phyloP scores from a whole-genome alignment of 805 yeast genomes.

The Ogataea populi-albae region DNA sequence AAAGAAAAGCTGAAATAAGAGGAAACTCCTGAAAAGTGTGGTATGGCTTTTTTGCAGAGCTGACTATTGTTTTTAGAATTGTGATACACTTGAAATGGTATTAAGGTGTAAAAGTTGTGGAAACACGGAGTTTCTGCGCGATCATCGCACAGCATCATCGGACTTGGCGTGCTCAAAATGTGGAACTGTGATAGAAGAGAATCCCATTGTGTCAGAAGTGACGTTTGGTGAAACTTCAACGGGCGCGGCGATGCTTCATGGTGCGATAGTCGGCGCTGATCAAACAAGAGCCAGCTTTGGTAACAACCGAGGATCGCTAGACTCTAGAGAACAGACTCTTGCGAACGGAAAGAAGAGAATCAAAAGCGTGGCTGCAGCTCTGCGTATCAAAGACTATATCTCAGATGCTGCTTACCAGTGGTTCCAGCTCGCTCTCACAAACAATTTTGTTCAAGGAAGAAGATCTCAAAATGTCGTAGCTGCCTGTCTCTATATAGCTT shows the following conservation, averaged over 20 bases:
- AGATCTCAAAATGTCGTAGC: slow-evolving; percentile 93
- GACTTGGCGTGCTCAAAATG: slow-evolving; percentile 79
- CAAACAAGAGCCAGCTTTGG: slow-evolving; percentile 74
- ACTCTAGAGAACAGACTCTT: slow-evolving; percentile 85
- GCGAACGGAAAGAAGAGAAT: slow-evolving; percentile 80
- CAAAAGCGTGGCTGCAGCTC: slow-evolving; percentile 72
- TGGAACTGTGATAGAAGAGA: slow-evolving; percentile 87
- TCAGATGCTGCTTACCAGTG: slow-evolving; percentile 85
- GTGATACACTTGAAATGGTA: no score
- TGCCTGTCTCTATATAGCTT: slow-evolving; percentile 91
- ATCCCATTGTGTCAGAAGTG: slow-evolving; percentile 93
- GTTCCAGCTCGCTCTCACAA: slow-evolving; percentile 81
- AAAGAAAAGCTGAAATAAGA: no score
- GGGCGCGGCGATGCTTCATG: slow-evolving; percentile 96
- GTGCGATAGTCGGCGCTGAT: slow-evolving; percentile 87
- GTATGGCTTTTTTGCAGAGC: no score
- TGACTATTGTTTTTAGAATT: no score
- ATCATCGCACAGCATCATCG: slow-evolving; percentile 57
- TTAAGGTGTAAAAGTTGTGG: slow-evolving; percentile 44
- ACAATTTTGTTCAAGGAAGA: slow-evolving; percentile 96
- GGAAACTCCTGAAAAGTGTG: no score
- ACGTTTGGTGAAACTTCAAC: slow-evolving; percentile 87
- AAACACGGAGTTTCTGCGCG: slow-evolving; percentile 50
- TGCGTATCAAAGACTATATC: slow-evolving; percentile 78
- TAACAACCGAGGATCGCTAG: slow-evolving; percentile 69